Conservation (phyloP, 129 eudicot species). For the Pittosporum tobira region DNA sequence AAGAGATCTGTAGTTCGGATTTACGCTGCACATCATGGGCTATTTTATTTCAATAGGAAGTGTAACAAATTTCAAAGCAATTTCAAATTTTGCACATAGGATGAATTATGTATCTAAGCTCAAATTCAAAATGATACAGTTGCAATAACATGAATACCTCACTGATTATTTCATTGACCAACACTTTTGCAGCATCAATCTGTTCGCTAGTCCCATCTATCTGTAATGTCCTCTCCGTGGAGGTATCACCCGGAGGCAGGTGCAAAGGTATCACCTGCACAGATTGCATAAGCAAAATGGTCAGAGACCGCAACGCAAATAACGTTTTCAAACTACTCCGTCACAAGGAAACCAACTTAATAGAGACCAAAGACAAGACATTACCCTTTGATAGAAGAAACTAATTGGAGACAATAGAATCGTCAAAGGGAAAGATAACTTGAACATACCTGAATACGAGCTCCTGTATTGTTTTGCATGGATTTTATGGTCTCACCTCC, state of each 20-base stretch:
- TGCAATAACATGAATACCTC: constrained; percentile 65
- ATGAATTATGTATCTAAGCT: constrained; percentile 5
- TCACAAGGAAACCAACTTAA: neutral
- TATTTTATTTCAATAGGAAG: neutral
- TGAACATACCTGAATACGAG: constrained; percentile 77
- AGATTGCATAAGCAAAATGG: neutral
- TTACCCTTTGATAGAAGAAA: neutral
- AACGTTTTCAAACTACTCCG: neutral
- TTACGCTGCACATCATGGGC: neutral
- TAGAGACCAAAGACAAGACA: too few species aligned
- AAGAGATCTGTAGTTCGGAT: neutral
- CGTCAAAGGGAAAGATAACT: neutral
- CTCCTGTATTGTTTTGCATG: constrained; percentile 87
- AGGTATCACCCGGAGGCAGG: constrained; percentile 79
- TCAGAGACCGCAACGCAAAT: neutral
- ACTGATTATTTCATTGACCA: constrained; percentile 81
- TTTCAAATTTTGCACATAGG: neutral
- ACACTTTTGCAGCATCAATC: constrained; percentile 81
- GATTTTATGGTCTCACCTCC: constrained; percentile 94
- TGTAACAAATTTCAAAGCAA: neutral
- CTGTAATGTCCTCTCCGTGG: constrained; percentile 75
- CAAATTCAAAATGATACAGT: constrained; percentile 6
- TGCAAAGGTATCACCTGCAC: constrained; percentile 87
- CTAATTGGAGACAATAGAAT: neutral
- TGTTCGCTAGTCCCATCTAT: constrained; percentile 88